Evolutionary conservation across 257 asterid species (phyloP).

Genomic region (Primulina huaijiensis): DNA sequence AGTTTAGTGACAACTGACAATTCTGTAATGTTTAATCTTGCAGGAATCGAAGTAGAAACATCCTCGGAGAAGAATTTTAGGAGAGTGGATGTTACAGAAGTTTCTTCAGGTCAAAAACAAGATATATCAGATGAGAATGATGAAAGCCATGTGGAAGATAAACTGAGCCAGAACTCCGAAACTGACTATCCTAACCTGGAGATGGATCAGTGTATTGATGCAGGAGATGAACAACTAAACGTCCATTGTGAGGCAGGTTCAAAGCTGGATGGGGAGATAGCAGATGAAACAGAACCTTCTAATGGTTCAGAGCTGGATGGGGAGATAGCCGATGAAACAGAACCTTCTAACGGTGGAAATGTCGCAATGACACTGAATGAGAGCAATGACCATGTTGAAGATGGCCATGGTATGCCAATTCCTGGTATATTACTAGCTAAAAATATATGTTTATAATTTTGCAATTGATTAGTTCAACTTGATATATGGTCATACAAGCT

Average conservation of each 20-base stretch:
- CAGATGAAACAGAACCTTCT: conserved; percentile 18
- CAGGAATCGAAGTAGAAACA: conserved; percentile 27
- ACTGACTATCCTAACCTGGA: conserved; percentile 16
- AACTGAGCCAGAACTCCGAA: conserved; percentile 12
- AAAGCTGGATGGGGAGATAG: conserved; percentile 4
- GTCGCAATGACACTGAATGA: conserved; percentile 8
- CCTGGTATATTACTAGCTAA: background rate
- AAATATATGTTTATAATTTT: conserved; percentile 1
- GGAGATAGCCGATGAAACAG: conserved; percentile 21
- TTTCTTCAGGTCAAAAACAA: conserved; percentile 21
- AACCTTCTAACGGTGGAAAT: conserved; percentile 16
- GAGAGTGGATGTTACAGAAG: conserved; percentile 20
- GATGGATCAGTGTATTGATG: conserved; percentile 4
- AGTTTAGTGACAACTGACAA: background rate
- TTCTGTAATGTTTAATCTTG: background rate
- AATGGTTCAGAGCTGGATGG: conserved; percentile 4
- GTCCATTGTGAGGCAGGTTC: conserved; percentile 11
- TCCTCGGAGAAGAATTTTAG: conserved; percentile 27
- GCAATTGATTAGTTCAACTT: background rate
- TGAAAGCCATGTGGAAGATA: conserved; percentile 10
- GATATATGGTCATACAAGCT: background rate
- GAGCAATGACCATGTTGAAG: conserved; percentile 18
- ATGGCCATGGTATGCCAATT: conserved; percentile 21
- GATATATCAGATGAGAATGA: background rate
- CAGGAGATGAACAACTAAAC: conserved; percentile 14